These are phyloP conservation scores for Mucuna pruriens DNA, from an alignment of 306 rosid species.

Conservation along the genomic window DNA sequence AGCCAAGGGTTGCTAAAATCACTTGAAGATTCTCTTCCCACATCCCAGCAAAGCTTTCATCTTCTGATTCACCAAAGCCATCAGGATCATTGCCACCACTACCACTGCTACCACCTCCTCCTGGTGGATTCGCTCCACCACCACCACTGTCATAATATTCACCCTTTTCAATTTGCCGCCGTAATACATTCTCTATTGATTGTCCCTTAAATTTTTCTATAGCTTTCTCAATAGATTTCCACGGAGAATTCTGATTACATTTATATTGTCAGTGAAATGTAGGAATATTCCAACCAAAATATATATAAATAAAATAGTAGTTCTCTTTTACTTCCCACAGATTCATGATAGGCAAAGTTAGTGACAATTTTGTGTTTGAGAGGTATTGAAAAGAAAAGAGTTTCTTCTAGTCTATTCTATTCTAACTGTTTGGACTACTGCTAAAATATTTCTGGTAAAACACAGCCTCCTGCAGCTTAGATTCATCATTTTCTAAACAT, in stretches of 20 bases:
- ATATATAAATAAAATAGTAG: neutral
- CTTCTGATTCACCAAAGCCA: slow-evolving; percentile 61
- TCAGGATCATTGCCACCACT: slow-evolving; percentile 44
- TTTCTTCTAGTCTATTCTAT: neutral
- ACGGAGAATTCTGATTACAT: slow-evolving; percentile 55
- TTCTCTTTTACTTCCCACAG: slow-evolving; percentile 12
- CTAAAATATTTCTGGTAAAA: neutral
- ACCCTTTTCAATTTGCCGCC: slow-evolving; percentile 70
- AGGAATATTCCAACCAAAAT: slow-evolving; percentile 13
- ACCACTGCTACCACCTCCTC: slow-evolving; percentile 41
- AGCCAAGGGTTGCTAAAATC: slow-evolving; percentile 68
- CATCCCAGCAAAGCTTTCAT: slow-evolving; percentile 50
- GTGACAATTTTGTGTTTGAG: neutral
- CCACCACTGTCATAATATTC: slow-evolving; percentile 55
- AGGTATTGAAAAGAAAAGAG: neutral
- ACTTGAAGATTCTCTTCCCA: slow-evolving; percentile 68
- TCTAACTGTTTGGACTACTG: neutral
- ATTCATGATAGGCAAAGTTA: slow-evolving; percentile 7
- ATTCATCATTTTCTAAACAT: neutral
- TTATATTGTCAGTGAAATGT: slow-evolving; percentile 29
- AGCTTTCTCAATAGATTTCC: slow-evolving; percentile 55
- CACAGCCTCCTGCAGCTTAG: neutral
- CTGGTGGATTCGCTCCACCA: slow-evolving; percentile 53
- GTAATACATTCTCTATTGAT: slow-evolving; percentile 70
- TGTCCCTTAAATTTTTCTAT: slow-evolving; percentile 59